phyloP scores from a whole-genome alignment of 1,284 basidiomycete genomes.

The Cutaneotrichosporon dermatis region DNA sequence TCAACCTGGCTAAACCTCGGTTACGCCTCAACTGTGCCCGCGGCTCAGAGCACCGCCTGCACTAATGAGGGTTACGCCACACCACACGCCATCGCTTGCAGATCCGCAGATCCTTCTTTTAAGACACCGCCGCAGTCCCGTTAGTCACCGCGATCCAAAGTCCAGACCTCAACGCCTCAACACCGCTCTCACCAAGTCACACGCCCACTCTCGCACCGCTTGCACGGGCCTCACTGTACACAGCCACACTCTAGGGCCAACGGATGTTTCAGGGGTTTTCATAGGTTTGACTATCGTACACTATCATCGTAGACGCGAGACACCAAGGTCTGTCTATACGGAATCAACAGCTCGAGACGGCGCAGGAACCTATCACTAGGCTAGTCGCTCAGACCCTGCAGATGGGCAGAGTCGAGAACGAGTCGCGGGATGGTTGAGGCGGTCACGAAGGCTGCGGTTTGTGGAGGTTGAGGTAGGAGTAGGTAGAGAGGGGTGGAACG shows the following conservation, averaged over 20 bases:
- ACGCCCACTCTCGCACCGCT: no score
- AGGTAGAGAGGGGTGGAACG: conserved; percentile 4
- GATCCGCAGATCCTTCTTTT: no score
- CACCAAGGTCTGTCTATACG: neutral
- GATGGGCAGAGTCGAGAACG: neutral
- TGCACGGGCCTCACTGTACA: neutral
- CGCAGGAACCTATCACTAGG: conserved; percentile 52
- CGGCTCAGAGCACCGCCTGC: no score
- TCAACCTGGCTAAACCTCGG: no score
- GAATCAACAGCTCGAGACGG: conserved; percentile 20
- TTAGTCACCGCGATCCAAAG: no score
- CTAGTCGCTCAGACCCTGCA: conserved; percentile 16
- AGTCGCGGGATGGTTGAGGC: conserved; percentile 51
- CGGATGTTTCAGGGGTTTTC: conserved; percentile 5
- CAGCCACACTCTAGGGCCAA: neutral
- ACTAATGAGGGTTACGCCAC: no score
- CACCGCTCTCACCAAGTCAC: no score
- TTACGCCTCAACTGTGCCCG: no score
- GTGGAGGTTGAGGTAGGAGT: conserved; percentile 1
- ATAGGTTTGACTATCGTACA: conserved; percentile 9
- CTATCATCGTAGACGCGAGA: neutral
- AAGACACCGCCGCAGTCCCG: no score
- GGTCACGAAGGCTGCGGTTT: conserved; percentile 27
- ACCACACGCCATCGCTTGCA: no score
- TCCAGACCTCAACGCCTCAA: no score